Conservation (phyloP, 208 protist genomes). For the Leishmania tarentolae region DNA sequence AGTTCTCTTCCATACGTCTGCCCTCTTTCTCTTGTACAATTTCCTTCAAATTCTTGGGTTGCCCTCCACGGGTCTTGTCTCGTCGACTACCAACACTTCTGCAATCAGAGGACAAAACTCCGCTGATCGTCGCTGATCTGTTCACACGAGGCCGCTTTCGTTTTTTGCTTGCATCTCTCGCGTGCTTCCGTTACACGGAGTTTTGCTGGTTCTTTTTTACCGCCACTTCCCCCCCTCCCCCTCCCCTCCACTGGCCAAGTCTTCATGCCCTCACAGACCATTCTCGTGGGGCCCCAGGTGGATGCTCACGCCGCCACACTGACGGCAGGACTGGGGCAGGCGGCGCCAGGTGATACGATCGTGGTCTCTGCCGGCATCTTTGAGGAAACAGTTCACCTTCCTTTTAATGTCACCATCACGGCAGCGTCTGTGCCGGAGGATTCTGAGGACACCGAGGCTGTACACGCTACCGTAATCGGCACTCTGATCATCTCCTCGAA, state of each 20-base stretch:
- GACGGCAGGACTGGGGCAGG: conserved; percentile 54
- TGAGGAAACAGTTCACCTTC: conserved; percentile 69
- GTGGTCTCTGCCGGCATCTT: conserved; percentile 69
- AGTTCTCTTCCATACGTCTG: neutral
- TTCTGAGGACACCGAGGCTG: conserved; percentile 12
- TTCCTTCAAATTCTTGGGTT: neutral
- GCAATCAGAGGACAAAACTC: neutral
- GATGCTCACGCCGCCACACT: conserved; percentile 64
- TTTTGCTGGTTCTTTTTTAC: neutral
- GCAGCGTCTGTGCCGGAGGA: conserved; percentile 4
- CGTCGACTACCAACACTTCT: neutral
- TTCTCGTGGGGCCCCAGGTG: conserved; percentile 42
- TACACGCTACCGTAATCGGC: conserved; percentile 42
- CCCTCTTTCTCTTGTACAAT: neutral
- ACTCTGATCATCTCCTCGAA: conserved; percentile 57
- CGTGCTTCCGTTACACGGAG: neutral
- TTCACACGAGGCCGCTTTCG: neutral
- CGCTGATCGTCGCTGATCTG: neutral
- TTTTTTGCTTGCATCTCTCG: neutral
- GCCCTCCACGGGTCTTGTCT: neutral
- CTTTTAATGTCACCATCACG: conserved; percentile 47
- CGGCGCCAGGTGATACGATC: conserved; percentile 59
- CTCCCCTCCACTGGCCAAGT: neutral
- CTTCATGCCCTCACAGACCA: conserved; percentile 23
- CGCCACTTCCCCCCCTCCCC: neutral